Percentiles rank a stretch among this genome's conserved stretches.
Evolutionary conservation across 164 flowering plant species (phyloP).

Genomic region (Nymphaea thermarum): DNA sequence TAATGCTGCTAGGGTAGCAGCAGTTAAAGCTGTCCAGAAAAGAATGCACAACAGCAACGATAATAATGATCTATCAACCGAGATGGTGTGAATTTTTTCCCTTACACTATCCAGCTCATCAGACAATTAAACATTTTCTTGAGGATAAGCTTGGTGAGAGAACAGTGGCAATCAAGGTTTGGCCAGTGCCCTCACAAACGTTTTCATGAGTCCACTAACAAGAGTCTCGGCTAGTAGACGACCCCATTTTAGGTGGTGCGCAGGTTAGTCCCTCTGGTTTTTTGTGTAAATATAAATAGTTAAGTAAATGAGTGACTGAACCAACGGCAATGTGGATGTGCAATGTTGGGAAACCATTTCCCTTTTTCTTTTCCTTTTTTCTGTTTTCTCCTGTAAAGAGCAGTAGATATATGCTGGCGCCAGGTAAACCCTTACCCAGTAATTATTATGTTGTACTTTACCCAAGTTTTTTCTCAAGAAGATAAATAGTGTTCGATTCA

Average conservation of each 20-base stretch:
- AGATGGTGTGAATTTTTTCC: constrained; percentile 15
- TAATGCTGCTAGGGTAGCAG: constrained; percentile 93
- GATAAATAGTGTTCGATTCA: not conserved
- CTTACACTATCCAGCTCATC: not conserved
- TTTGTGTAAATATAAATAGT: not conserved
- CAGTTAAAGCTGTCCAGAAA: constrained; percentile 85
- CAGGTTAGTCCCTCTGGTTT: not conserved
- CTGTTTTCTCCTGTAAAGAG: not conserved
- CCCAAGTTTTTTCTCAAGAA: not conserved
- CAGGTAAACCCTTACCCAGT: not conserved
- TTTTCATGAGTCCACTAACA: not conserved
- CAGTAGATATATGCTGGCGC: not conserved
- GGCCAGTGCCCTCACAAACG: not conserved
- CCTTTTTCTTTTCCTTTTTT: not conserved
- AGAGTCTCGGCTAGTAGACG: not conserved
- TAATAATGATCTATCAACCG: constrained; percentile 2
- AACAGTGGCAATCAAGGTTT: not conserved
- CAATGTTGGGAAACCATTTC: not conserved
- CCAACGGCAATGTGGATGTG: not conserved
- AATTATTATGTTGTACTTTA: not conserved
- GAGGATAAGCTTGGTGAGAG: not conserved
- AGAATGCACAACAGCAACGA: constrained; percentile 27
- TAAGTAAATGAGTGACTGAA: not conserved
- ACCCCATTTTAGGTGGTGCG: not conserved
- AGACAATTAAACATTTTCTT: not conserved